phyloP scores from a whole-genome alignment of 768 basidiomycete genomes.

The Lanmaoa rubissima region DNA sequence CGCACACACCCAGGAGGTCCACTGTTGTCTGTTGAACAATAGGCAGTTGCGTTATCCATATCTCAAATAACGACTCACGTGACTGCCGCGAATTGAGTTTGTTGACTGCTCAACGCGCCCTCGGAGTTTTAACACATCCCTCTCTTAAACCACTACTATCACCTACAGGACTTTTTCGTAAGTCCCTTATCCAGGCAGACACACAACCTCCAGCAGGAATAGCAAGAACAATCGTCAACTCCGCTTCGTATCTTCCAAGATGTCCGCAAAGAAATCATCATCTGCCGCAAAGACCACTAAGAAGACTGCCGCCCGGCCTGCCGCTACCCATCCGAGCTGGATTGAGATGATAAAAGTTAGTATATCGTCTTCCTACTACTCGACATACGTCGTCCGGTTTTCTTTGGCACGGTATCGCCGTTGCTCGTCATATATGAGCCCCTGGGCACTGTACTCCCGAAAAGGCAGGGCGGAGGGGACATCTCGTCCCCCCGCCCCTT shows the following conservation, averaged over 20 bases:
- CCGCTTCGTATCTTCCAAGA: slow-evolving; percentile 21
- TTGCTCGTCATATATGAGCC: slow-evolving; percentile 8
- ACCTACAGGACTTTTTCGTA: slow-evolving; percentile 26
- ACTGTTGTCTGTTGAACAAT: slow-evolving; percentile 6
- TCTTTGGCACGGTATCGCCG: slow-evolving; percentile 2
- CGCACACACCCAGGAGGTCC: not conserved
- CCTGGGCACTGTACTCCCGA: slow-evolving; percentile 19
- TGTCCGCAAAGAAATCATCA: slow-evolving; percentile 46
- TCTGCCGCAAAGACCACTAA: slow-evolving; percentile 43
- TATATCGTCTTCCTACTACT: slow-evolving; percentile 13
- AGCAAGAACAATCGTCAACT: slow-evolving; percentile 17
- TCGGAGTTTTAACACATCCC: slow-evolving; percentile 42
- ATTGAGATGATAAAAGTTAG: slow-evolving; percentile 82
- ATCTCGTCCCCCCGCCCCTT: slow-evolving; percentile 11
- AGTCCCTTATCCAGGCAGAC: slow-evolving; percentile 15
- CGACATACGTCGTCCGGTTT: slow-evolving; percentile 13
- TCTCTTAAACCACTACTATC: slow-evolving; percentile 51
- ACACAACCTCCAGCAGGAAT: slow-evolving; percentile 11
- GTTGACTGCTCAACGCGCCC: slow-evolving; percentile 40
- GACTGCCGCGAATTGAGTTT: slow-evolving; percentile 40
- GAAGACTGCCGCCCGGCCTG: slow-evolving; percentile 33
- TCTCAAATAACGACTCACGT: slow-evolving; percentile 36
- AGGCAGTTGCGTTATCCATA: slow-evolving; percentile 20
- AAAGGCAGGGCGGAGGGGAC: slow-evolving; percentile 43
- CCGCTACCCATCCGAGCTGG: slow-evolving; percentile 49